Evolutionary conservation across 768 basidiomycete species (phyloP).

Genomic region (Cytidiella melzeri): DNA sequence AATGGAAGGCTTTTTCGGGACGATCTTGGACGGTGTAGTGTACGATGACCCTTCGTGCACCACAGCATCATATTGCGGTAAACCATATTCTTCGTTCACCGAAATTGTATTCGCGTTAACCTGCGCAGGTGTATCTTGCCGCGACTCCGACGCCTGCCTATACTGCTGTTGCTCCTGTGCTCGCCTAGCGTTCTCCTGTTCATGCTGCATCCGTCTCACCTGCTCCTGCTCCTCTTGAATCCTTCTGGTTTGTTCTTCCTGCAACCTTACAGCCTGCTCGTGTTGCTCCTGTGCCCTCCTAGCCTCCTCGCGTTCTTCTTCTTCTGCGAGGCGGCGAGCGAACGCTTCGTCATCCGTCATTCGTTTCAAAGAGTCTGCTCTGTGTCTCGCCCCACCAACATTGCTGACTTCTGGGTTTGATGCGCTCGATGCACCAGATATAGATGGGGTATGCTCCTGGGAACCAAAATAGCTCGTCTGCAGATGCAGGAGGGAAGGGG

Average conservation of each 20-base stretch:
- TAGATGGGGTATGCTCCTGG: background rate
- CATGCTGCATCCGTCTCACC: constrained; percentile 27
- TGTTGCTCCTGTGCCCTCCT: constrained; percentile 7
- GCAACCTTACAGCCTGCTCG: background rate
- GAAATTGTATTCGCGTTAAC: too few species aligned
- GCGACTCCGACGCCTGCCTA: background rate
- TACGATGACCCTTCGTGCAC: background rate
- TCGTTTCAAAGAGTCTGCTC: constrained; percentile 8
- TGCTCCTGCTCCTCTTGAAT: constrained; percentile 10
- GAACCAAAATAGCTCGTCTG: background rate
- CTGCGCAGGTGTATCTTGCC: too few species aligned
- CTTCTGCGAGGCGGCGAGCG: constrained; percentile 32
- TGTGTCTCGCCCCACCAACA: background rate
- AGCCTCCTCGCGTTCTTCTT: constrained; percentile 29
- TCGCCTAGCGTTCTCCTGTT: background rate
- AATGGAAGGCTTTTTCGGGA: background rate
- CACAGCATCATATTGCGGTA: background rate
- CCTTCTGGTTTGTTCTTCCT: background rate
- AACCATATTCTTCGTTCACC: too few species aligned
- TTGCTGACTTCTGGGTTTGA: background rate
- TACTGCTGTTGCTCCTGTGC: background rate
- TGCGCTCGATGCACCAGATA: background rate
- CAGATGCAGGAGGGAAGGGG: background rate
- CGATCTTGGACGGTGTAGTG: too few species aligned
- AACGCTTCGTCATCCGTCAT: constrained; percentile 38